phyloP scores from a whole-genome alignment of 331 rosid species.

The Saraca asoca region DNA sequence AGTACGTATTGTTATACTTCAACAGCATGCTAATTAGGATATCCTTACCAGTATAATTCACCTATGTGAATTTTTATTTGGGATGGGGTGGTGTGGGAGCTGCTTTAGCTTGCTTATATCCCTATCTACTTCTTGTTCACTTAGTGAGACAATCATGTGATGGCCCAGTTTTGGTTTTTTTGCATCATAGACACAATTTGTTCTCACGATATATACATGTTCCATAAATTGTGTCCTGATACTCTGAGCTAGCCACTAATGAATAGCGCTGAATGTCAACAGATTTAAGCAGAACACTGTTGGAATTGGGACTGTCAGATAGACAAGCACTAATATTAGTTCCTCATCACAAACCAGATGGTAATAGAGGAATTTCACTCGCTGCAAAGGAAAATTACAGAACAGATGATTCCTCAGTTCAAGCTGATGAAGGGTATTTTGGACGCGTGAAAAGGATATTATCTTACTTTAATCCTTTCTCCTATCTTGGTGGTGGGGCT shows the following conservation, averaged over 20 bases:
- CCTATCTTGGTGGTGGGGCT: slow-evolving; percentile 51
- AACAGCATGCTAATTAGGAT: not conserved
- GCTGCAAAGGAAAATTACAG: slow-evolving; percentile 28
- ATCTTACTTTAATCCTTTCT: slow-evolving; percentile 57
- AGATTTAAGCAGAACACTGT: slow-evolving; percentile 50
- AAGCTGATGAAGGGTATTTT: slow-evolving; percentile 47
- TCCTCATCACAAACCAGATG: slow-evolving; percentile 39
- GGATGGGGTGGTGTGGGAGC: no score
- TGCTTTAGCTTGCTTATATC: no score
- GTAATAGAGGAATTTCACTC: slow-evolving; percentile 28
- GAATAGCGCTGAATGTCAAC: slow-evolving; percentile 12
- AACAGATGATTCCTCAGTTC: slow-evolving; percentile 36
- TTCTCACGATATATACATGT: not conserved
- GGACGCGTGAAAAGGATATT: slow-evolving; percentile 38
- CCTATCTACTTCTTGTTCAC: no score
- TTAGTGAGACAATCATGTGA: not conserved
- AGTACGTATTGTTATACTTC: not conserved
- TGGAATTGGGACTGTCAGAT: slow-evolving; percentile 52
- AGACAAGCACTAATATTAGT: slow-evolving; percentile 61
- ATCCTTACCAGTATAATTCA: not conserved
- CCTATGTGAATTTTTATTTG: not conserved
- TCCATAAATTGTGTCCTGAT: not conserved
- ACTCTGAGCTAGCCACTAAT: not conserved
- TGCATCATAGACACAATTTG: not conserved
- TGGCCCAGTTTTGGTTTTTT: not conserved